Evolutionary conservation across 148 eudicot genomes (phyloP), one percentile per base, ranked within the genome.

Genomic region (Tetragonia tetragonoides): DNA sequence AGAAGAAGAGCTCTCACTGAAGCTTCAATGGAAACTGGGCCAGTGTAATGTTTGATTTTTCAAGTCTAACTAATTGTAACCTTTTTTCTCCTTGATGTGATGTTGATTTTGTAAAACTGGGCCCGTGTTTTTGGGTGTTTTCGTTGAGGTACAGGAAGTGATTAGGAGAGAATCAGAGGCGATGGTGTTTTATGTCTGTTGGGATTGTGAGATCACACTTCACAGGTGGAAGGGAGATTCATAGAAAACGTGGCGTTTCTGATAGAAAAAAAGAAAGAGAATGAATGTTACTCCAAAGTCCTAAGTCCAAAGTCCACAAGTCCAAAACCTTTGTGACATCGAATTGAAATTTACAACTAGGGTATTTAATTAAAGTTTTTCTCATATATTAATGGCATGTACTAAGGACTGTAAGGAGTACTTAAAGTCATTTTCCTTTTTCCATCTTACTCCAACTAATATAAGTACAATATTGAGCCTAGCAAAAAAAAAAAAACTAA

Each of bases 1-100:
- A 57, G 61, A n/a, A 47, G 57, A 42, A 68, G 46, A 18, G 80
- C 80, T 79, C 72, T 81, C 79, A 64, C 59, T 76, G 70, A 70
- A 77, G 85, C 75, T 82, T 11, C 75, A 79, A 61, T 69, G 82
- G 77, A 18, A 59, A 51, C 16, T 11, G 51, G 56, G 51, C 15
- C 73, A 56, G n/a, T 16, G 56, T 68, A 14, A 42, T 68, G 51
- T 46, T 46, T 42, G 72, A 68, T 40, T 68, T 20, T n/a, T 46
- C 51, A 42, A 47, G n/a, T 68, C 51, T 18, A 16, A 4, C 5
- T 18, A 49, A 12, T 49, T 17, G 4, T 57, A 17, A 42, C 54
- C 54, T 1, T 42, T 68, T 68, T 40, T 7, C 9, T 42, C 3
- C 42, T 41, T 17, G 49, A 38, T 38, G 6, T 66, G 46, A 40